A percentile compares a stretch with the other conserved stretches of the same genome.
phyloP scores from a whole-genome alignment of 2,329 filamentous ascomycete species.

The Aspergillus fijiensis region DNA sequence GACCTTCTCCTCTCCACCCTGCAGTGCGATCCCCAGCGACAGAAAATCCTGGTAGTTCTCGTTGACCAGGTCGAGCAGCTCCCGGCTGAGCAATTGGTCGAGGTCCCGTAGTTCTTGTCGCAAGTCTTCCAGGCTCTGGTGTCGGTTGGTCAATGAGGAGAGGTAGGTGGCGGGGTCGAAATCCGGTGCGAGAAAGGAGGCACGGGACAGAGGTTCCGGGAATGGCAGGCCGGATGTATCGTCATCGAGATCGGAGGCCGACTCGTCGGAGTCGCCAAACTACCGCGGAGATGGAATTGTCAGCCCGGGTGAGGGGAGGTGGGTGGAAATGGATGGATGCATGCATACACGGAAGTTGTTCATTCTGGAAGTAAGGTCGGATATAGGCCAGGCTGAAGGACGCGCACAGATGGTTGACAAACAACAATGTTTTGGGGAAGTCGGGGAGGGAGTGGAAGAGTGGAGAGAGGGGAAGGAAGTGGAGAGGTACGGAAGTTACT shows the following conservation, averaged over 20 bases:
- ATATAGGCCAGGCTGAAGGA: not conserved
- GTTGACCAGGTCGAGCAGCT: constrained; percentile 93
- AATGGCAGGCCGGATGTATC: constrained; percentile 72
- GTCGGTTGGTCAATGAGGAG: constrained; percentile 76
- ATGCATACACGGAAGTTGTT: constrained; percentile 36
- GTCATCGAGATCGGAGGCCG: constrained; percentile 56
- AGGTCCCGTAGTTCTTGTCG: constrained; percentile 81
- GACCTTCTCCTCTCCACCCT: constrained; percentile 85
- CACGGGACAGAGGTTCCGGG: constrained; percentile 76
- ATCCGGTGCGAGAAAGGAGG: constrained; percentile 72
- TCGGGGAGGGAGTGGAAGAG: not conserved
- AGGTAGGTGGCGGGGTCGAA: constrained; percentile 85
- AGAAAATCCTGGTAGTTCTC: constrained; percentile 92
- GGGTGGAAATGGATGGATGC: not conserved
- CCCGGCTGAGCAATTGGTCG: constrained; percentile 74
- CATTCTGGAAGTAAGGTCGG: constrained; percentile 21
- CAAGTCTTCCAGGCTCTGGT: constrained; percentile 94
- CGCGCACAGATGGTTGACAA: not conserved
- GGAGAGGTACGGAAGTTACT: not conserved
- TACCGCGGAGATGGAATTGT: constrained; percentile 20
- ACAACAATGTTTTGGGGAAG: not conserved
- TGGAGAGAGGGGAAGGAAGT: not conserved
- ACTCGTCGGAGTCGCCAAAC: constrained; percentile 49
- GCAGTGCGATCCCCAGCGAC: constrained; percentile 74
- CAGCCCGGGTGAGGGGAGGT: constrained; percentile 3